These are phyloP conservation scores for Leccinellum rugosiceps DNA, from an alignment of 768 basidiomycete species.

Conservation along the genomic window DNA sequence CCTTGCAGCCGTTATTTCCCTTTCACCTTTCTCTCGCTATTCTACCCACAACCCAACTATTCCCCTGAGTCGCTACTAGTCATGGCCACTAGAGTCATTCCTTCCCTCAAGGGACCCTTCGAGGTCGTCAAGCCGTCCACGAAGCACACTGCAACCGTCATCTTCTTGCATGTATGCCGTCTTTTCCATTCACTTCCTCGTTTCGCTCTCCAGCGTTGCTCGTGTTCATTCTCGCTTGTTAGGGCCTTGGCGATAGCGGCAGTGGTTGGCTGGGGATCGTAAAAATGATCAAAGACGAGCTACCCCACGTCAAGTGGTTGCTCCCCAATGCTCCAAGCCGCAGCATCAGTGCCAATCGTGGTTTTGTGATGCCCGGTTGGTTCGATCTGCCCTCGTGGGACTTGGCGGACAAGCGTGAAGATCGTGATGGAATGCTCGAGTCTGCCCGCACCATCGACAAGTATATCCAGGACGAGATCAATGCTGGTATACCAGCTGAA, in stretches of 20 bases:
- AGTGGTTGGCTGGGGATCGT: conserved; percentile 77
- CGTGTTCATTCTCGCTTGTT: not conserved
- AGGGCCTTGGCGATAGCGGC: conserved; percentile 79
- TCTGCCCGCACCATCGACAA: conserved; percentile 59
- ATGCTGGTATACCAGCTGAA: conserved; percentile 60
- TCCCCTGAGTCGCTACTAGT: not conserved
- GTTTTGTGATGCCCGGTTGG: conserved; percentile 69
- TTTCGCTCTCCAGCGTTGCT: conserved; percentile 3
- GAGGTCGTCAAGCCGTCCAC: conserved; percentile 51
- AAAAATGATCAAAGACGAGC: conserved; percentile 54
- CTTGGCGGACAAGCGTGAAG: conserved; percentile 55
- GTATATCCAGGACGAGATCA: conserved; percentile 73
- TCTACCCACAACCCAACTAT: not conserved
- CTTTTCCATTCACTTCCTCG: not conserved
- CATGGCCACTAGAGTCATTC: conserved; percentile 21
- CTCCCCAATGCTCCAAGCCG: conserved; percentile 40
- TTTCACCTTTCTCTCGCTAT: not conserved
- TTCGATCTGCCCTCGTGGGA: conserved; percentile 75
- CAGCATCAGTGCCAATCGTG: conserved; percentile 76
- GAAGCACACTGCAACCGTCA: conserved; percentile 81
- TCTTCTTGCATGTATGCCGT: conserved; percentile 79
- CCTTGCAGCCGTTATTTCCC: not conserved
- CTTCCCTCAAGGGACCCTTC: conserved; percentile 28
- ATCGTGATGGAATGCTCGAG: conserved; percentile 55
- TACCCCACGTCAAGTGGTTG: conserved; percentile 86